Conservation (phyloP, 805 yeast genomes). For the Barnettozyma sp. region DNA sequence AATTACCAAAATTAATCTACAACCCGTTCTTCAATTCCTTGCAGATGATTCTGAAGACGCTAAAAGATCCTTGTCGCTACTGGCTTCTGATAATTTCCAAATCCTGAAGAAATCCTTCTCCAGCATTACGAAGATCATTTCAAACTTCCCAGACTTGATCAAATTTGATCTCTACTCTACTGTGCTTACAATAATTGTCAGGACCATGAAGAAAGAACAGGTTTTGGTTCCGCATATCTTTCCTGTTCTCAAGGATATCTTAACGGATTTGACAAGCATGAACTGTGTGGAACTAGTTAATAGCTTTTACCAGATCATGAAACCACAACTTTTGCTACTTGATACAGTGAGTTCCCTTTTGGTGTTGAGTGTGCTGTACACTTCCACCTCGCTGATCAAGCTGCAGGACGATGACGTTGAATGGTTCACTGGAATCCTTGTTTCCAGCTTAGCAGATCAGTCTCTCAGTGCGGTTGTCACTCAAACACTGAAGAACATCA, state of each 20-base stretch:
- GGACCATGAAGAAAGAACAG: constrained; percentile 27
- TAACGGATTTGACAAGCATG: constrained; percentile 30
- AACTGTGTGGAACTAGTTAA: constrained; percentile 26
- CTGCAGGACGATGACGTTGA: constrained; percentile 33
- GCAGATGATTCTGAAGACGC: constrained; percentile 49
- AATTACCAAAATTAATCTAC: constrained; percentile 59
- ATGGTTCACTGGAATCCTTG: constrained; percentile 28
- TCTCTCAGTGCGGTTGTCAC: constrained; percentile 37
- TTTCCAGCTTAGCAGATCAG: constrained; percentile 30
- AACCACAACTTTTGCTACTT: constrained; percentile 22
- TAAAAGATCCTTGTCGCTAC: constrained; percentile 18
- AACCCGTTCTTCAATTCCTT: constrained; percentile 52
- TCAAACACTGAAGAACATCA: constrained; percentile 57
- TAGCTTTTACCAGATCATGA: constrained; percentile 34
- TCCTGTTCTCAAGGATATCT: constrained; percentile 42
- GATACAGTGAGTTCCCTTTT: constrained; percentile 33
- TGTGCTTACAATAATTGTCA: constrained; percentile 46
- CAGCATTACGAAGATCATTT: constrained; percentile 55
- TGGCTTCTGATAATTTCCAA: constrained; percentile 27
- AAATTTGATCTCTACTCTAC: constrained; percentile 68
- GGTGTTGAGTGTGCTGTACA: constrained; percentile 37
- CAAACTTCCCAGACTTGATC: constrained; percentile 59
- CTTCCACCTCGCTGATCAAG: constrained; percentile 31
- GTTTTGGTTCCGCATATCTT: constrained; percentile 43
- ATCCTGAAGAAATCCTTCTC: constrained; percentile 43